Evolutionary conservation across 2,329 filamentous ascomycete genomes (phyloP), one percentile per base, ranked within the genome.

Genomic region (Endothia cerciana): DNA sequence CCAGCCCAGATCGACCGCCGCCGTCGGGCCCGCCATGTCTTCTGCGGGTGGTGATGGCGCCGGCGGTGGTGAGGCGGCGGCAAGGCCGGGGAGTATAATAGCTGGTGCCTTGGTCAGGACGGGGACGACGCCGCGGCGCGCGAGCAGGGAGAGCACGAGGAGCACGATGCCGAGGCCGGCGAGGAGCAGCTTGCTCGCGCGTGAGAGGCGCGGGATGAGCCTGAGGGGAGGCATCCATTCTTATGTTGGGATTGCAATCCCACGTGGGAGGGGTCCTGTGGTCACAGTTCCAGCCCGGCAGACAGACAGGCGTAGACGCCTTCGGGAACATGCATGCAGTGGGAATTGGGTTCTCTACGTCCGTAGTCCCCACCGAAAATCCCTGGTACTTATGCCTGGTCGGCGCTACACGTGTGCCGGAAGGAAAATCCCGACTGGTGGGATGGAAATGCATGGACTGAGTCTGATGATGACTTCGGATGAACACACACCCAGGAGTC

Each of bases 1-100:
- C 74, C 74, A 76, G 17, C 69, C 62, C 38, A 73, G 62, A 59
- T 73, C 68, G 25, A 72, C 65, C n/a, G 55, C 22, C 30, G 57
- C n/a, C 51, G 62, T 57, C 33, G 47, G 6, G 30, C 57, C 28
- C 17, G 67, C 59, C 63, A 65, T 65, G 17, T 40, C 40, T 7
- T n/a, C 47, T n/a, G n/a, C n/a, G n/a, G 40, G 13, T 33, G 30
- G 25, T 11, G 36, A 15, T n/a, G 57, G 30, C 25, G 56, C 40
- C 19, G 45, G 22, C 33, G 38, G 47, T 36, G 45, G 2, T 36
- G 53, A 51, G 8, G 53, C 51, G 40, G 47, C 30, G 30, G 60
- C 15, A 3, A 63, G 60, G 43, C 55, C 19, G 13, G 63, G 22
- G n/a, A 33, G 41, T 19, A 22, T 13, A 28, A 3, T 17, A 53